Base-by-base conservation (phyloP, 1,284 basidiomycete genomes). In the Sanghuangporus weigelae region DNA sequence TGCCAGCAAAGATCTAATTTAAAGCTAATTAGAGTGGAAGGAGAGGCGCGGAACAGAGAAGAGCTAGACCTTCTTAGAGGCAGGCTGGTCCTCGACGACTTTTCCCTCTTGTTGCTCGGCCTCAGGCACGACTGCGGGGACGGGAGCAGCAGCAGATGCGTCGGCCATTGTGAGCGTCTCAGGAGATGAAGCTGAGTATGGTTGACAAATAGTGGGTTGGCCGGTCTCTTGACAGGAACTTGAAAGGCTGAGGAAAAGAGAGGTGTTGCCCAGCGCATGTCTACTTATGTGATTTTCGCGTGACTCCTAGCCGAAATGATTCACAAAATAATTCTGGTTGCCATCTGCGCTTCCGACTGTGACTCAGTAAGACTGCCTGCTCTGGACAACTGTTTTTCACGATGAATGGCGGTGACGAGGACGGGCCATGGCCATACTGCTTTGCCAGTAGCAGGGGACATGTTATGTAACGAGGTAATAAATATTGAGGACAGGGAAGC, bases 1-100 rank as follows among this genome's bases (percentile, higher is more conserved):
- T 93, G 71, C 91, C 91, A 72, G 85, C 89, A 77, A 92, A 93
- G 79, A 93, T 88, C 92, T 93, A 71, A 14, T 19, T n/a, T 46
- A 48, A 42, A 57, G 35, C 48, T 61, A 50, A 54, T 53, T 23
- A 63, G 63, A 69, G 31, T 65, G 64, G 36, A 36, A 50, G 38
- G 56, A n/a, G n/a, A 35, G 65, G 62, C 5, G 64, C 59, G 65
- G 61, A 62, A 49, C 64, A 60, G 64, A 60, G 67, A 68, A 60
- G 40, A 61, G 59, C 64, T 58, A 63, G 67, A 57, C 89, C 84
- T 92, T 46, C 16, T 11, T 92, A 86, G 86, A 86, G 75, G 83
- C 85, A 73, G 85, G 84, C 69, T 80, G 79, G 80, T 89, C 86
- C 78, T 90, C 85, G 76, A 78, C 73, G 73, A 79, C 75, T 68